Percentiles rank a stretch among this genome's conserved stretches.
Evolutionary conservation across 495 filamentous ascomycete genomes (phyloP).

Genomic region (Bombardia bombarda): DNA sequence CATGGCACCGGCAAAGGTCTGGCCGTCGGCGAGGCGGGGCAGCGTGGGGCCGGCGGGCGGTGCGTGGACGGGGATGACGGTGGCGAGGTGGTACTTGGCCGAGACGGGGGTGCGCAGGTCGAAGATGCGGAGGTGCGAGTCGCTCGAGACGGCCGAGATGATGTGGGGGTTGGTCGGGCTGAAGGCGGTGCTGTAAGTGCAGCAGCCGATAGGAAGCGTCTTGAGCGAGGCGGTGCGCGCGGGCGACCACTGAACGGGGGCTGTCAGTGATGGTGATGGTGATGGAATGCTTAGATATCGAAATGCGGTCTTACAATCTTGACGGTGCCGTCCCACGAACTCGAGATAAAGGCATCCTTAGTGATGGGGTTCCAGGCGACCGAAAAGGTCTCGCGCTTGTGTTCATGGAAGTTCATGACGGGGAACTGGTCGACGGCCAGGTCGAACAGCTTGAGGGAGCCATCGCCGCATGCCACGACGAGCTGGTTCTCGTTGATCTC

Average conservation of each 20-base stretch:
- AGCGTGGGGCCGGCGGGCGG: slow-evolving; percentile 31
- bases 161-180: slow-evolving; percentile 70
- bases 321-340: slow-evolving; percentile 89
- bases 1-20: slow-evolving; percentile 21
- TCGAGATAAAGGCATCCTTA: slow-evolving; percentile 84
- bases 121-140: slow-evolving; percentile 81
- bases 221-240: slow-evolving; percentile 58
- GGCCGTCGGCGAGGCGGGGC: slow-evolving; percentile 24
- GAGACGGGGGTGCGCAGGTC: slow-evolving; percentile 77
- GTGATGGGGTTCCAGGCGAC: slow-evolving; percentile 84
- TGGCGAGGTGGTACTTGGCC: slow-evolving; percentile 72
- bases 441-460: slow-evolving; percentile 91
- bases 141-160: slow-evolving; percentile 73
- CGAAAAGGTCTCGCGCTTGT: slow-evolving; percentile 83
- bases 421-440: slow-evolving; percentile 69
- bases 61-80: slow-evolving; percentile 69
- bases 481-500: slow-evolving; percentile 93
- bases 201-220: slow-evolving; percentile 81
- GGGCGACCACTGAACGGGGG: slow-evolving; percentile 58
- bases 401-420: slow-evolving; percentile 81
- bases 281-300: slow-evolving; percentile 3
- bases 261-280: not conserved
- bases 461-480: slow-evolving; percentile 79
- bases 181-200: slow-evolving; percentile 82
- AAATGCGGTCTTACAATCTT: slow-evolving; percentile 55